Evolutionary conservation across 2,329 filamentous ascomycete genomes (phyloP).

Genomic region (Alternaria sp.): DNA sequence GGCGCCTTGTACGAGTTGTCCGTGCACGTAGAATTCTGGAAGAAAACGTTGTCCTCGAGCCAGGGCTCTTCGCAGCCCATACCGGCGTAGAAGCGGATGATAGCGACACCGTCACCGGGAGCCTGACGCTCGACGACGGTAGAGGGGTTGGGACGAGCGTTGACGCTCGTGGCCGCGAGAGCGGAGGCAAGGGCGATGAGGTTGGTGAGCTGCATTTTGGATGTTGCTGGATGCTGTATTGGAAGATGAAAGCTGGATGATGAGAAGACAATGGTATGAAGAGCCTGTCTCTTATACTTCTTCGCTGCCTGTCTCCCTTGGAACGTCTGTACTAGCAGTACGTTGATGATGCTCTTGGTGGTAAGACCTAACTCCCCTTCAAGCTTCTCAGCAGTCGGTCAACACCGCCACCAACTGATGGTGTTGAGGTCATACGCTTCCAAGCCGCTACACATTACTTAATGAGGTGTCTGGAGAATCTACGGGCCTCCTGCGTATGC

Average conservation of each 20-base stretch:
- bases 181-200: constrained; percentile 1
- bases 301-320: background rate
- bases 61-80: constrained; percentile 5
- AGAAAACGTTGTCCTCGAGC: constrained; percentile 9
- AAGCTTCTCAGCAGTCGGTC: background rate
- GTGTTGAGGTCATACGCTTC: background rate
- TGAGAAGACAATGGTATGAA: background rate
- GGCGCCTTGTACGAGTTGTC: background rate
- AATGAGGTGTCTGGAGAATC: background rate
- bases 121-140: background rate
- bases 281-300: background rate
- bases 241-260: background rate
- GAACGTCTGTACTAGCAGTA: background rate
- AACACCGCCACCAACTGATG: background rate
- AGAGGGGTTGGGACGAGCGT: background rate
- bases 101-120: background rate
- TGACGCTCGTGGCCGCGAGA: background rate
- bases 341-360: background rate
- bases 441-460: background rate
- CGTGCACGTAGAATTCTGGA: background rate
- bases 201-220: constrained; percentile 6
- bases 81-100: constrained; percentile 6
- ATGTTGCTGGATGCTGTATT: background rate
- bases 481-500: background rate
- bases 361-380: background rate